phyloP scores from a whole-genome alignment of 805 yeast species.

The Komagataella mondaviorum region DNA sequence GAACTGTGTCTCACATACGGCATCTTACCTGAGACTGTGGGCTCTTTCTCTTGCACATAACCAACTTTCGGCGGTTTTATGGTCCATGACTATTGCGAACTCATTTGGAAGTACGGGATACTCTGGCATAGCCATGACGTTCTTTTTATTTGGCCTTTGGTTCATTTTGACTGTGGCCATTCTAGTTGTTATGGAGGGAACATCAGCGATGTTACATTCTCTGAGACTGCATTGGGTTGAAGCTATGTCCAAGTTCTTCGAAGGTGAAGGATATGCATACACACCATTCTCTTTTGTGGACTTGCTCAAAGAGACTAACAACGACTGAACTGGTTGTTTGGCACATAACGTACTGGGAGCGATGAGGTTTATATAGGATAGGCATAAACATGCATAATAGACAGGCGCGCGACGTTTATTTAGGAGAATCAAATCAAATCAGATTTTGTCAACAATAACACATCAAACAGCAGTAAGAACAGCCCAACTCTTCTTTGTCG shows the following conservation, averaged over 20 bases:
- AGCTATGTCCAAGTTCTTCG: constrained; percentile 68
- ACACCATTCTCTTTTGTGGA: constrained; percentile 43
- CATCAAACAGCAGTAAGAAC: neutral
- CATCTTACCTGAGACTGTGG: constrained; percentile 68
- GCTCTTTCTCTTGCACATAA: constrained; percentile 71
- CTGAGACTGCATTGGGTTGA: constrained; percentile 75
- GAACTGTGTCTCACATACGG: constrained; percentile 71
- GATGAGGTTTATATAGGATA: neutral
- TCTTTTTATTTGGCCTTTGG: constrained; percentile 62
- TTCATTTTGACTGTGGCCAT: constrained; percentile 56
- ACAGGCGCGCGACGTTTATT: neutral
- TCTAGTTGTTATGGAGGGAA: constrained; percentile 70
- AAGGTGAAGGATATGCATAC: constrained; percentile 62
- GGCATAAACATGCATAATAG: neutral
- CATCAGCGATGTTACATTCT: constrained; percentile 74
- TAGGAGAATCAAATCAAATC: constrained; percentile 1
- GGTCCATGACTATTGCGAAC: constrained; percentile 63
- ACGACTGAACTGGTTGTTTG: neutral
- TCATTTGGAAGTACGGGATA: constrained; percentile 45
- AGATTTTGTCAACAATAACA: neutral
- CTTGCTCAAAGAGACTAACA: constrained; percentile 8
- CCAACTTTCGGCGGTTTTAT: constrained; percentile 60
- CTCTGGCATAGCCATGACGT: constrained; percentile 42
- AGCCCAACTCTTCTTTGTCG: neutral
- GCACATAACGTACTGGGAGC: neutral